Evolutionary conservation across 805 yeast species (phyloP), one percentile per base, ranked within the genome.

Genomic region (Candida boleticola): DNA sequence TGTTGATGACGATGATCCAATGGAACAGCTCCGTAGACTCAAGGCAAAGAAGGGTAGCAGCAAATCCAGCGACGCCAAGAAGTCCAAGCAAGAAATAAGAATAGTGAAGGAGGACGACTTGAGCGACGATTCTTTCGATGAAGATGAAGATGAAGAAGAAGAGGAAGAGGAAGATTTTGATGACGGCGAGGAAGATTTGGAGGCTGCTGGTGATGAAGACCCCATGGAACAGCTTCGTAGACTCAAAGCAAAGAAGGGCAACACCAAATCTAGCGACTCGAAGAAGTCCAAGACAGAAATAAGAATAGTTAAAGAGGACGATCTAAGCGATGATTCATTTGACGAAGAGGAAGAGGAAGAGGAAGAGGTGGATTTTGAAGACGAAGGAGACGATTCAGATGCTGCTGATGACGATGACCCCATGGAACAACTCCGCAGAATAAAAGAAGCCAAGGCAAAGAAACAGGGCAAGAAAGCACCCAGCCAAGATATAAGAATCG

Each of bases 101-200:
- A 45, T 63, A 20, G 60, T 64, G 10, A 60, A 58, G 40, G 67
- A 60, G 42, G 66, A 58, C 33, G 67, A 61, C 2, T 41, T 63
- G 5, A 54, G 49, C 2, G 61, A 58, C 30, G 64, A 56, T 17
- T 54, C 46, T 3, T 37, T 46, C 14, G 47, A 48, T 14, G 56
- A 42, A 10, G 63, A 63, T 66, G 58, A 20, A 62, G 36, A 33
- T 5, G 14, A n/a, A 6, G 31, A 11, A 13, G 20, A 18, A n/a
- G 29, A 17, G 6, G 40, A 39, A 16, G 27, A 33, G 16, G 23
- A 7, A 29, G 25, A 36, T 6, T 7, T 9, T 3, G 22, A 30
- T 5, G 22, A 9, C 14, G 25, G 19, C 7, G 40, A 21, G 6
- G 71, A 53, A 54, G 7, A 57, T 49, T 4, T 58, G 42, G 16